Base-by-base conservation (phyloP, 1,139 yeast species). In the Nadsonia starkeyi-henricii region DNA sequence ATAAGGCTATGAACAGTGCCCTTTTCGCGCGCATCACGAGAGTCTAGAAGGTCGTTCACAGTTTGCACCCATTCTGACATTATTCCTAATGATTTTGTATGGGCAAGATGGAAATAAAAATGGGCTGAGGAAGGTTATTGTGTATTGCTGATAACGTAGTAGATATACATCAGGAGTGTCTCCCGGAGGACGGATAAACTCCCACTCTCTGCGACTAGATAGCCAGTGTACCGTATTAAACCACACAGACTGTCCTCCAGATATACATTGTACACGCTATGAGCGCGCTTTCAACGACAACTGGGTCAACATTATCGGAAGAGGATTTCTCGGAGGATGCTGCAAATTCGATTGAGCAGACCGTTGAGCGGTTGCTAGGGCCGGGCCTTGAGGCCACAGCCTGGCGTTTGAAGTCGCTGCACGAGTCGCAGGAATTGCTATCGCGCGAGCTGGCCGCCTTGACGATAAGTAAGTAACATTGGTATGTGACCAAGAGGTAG, bases 341-440 rank as follows among this genome's bases (percentile, higher is more conserved):
- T 23, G 28, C 28, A 5, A 55, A 51, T 43, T 57, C 60, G 3
- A 52, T 57, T 41, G 55, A 52, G 30, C 48, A 51, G 37, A 53
- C 60, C 2, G 53, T 57, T 3, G 57, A 53, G 20, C 44, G 55
- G 15, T 48, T 58, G 26, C 50, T 60, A 18, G 61, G 57, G 5
- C 55, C 57, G 1, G 57, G 63, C 1, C 50, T 58, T n/a, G 63
- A 61, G 17, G 48, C 55, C 12, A 57, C 61, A 2, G 55, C 57
- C 9, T 56, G 57, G 52, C 51, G 57, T n/a, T 52, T 60, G 9
- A 56, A 56, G 39, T 54, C 59, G 2, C 53, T 61, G 13, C 58
- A 55, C 18, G 63, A 59, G 42, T 57, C 62, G 2, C 64, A 61
- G 43, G 51, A 52, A 41, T 58, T 58, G 8, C 46, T 61, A 42